phyloP scores from a whole-genome alignment of 2,329 filamentous ascomycete genomes.

The Clonostachys rosea region DNA sequence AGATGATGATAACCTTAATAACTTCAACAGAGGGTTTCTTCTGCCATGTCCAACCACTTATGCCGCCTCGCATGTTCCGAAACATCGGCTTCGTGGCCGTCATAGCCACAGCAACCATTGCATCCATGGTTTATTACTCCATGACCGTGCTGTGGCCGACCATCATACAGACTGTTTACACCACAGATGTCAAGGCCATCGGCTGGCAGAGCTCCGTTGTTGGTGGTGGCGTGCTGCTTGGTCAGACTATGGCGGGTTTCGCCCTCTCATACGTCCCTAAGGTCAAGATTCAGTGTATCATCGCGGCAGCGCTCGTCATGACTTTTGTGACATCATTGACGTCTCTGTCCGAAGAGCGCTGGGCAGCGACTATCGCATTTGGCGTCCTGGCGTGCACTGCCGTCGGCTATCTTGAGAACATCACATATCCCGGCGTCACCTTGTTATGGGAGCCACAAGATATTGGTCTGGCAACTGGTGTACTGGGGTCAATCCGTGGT shows the following conservation, averaged over 20 bases:
- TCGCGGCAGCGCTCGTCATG: constrained; percentile 18
- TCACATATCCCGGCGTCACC: constrained; percentile 34
- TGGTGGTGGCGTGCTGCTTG: constrained; percentile 33
- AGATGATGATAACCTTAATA: not conserved
- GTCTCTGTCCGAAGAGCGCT: constrained; percentile 16
- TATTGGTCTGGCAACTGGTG: constrained; percentile 36
- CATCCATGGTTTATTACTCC: constrained; percentile 38
- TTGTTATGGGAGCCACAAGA: constrained; percentile 39
- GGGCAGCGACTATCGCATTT: constrained; percentile 21
- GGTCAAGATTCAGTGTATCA: constrained; percentile 25
- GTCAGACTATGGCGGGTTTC: constrained; percentile 28
- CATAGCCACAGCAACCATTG: constrained; percentile 28
- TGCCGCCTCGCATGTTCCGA: constrained; percentile 35
- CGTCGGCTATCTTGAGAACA: constrained; percentile 31
- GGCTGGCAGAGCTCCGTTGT: constrained; percentile 35
- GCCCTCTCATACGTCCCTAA: constrained; percentile 26
- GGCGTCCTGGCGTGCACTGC: constrained; percentile 20
- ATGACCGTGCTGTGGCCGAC: constrained; percentile 38
- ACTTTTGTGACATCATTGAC: constrained; percentile 24
- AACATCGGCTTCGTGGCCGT: constrained; percentile 31
- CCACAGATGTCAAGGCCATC: constrained; percentile 25
- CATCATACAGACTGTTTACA: constrained; percentile 33
- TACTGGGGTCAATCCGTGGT: constrained; percentile 38
- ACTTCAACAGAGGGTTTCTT: constrained; percentile 23
- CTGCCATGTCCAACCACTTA: constrained; percentile 27